These are phyloP conservation scores for Yamadazyma trypodendri DNA, from an alignment of 1,139 yeast genomes.

Conservation along the genomic window DNA sequence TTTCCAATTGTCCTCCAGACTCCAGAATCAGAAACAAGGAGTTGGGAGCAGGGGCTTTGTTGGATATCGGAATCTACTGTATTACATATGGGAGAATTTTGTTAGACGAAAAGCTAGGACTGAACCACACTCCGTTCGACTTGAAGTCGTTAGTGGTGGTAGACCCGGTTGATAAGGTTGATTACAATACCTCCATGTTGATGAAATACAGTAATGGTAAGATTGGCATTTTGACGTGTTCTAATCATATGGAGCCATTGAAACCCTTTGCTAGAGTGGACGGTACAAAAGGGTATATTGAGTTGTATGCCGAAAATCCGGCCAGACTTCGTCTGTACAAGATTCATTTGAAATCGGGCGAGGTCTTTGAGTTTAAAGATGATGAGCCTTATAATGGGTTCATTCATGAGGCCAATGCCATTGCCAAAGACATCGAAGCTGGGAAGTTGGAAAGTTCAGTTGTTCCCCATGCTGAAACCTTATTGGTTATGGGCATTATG, in stretches of 20 bases:
- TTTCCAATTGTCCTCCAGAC: constrained; percentile 12
- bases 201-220: constrained; percentile 33
- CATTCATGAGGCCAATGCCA: constrained; percentile 53
- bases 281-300: constrained; percentile 38
- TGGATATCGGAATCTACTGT: constrained; percentile 61
- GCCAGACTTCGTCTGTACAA: constrained; percentile 31
- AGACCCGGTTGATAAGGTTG: constrained; percentile 32
- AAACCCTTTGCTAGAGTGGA: constrained; percentile 35
- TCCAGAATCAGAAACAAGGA: constrained; percentile 40
- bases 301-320: constrained; percentile 35
- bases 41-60: constrained; percentile 60
- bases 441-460: constrained; percentile 33
- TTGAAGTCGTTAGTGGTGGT: constrained; percentile 32
- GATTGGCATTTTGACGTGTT: constrained; percentile 36
- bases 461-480: constrained; percentile 45
- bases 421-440: constrained; percentile 39
- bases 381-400: constrained; percentile 40
- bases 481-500: constrained; percentile 43
- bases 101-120: constrained; percentile 33
- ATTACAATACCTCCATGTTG: constrained; percentile 34
- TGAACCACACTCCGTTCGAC: constrained; percentile 26
- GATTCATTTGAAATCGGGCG: constrained; percentile 25
- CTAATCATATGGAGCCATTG: constrained; percentile 29
- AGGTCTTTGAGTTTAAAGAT: constrained; percentile 26
- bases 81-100: constrained; percentile 47